phyloP scores from a whole-genome alignment of 495 filamentous ascomycete genomes.

The Penicillium ucsense region DNA sequence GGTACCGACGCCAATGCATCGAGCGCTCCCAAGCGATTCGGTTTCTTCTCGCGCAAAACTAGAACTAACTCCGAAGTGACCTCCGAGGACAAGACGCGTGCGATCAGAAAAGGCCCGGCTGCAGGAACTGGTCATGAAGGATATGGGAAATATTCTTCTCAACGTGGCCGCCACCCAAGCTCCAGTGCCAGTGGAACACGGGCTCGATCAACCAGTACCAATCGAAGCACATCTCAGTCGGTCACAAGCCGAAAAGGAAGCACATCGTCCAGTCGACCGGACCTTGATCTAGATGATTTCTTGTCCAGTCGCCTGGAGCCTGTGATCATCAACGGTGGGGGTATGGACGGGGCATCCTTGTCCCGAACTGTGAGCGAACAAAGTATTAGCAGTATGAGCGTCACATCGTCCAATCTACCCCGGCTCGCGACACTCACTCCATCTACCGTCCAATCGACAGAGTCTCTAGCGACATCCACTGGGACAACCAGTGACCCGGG shows the following conservation, averaged over 20 bases:
- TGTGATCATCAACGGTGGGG: slow-evolving; percentile 77
- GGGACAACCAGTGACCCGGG: slow-evolving; percentile 10
- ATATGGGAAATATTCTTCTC: slow-evolving; percentile 63
- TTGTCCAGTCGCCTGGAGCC: slow-evolving; percentile 72
- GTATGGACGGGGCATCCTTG: slow-evolving; percentile 38
- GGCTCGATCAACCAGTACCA: slow-evolving; percentile 48
- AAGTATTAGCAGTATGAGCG: slow-evolving; percentile 45
- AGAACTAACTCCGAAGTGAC: slow-evolving; percentile 51
- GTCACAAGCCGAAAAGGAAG: slow-evolving; percentile 45
- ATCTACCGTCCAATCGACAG: slow-evolving; percentile 23
- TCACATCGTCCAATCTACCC: slow-evolving; percentile 31
- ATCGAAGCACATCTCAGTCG: slow-evolving; percentile 36
- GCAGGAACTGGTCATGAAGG: slow-evolving; percentile 96
- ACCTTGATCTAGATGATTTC: slow-evolving; percentile 54
- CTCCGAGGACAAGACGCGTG: slow-evolving; percentile 44
- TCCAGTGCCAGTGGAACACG: slow-evolving; percentile 35
- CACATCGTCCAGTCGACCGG: slow-evolving; percentile 36
- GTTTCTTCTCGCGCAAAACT: slow-evolving; percentile 64
- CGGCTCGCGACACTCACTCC: slow-evolving; percentile 10
- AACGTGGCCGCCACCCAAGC: slow-evolving; percentile 39
- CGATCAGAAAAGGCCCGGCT: slow-evolving; percentile 65
- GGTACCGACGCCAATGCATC: slow-evolving; percentile 9
- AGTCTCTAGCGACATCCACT: slow-evolving; percentile 24
- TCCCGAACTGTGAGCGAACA: slow-evolving; percentile 53
- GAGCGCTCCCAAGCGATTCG: slow-evolving; percentile 48